Evolutionary conservation across 768 basidiomycete species (phyloP), one percentile per base, ranked within the genome.

Genomic region (Lentinula aciculospora): DNA sequence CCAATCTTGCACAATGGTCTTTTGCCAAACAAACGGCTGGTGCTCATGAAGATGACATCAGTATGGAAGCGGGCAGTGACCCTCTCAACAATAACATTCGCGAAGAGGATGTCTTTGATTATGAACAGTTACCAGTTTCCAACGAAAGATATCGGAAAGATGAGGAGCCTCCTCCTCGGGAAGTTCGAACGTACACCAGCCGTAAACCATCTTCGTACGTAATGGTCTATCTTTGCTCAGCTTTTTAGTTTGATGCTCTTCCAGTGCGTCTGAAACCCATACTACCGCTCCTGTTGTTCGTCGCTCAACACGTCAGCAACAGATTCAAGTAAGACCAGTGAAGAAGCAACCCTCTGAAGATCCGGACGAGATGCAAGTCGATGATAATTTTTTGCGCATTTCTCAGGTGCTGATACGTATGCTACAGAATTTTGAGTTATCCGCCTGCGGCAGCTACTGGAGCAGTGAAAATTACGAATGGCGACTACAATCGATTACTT

Each of bases 381-480:
- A 10, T 28, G 50, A 39, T 47, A 28, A 23, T 58, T 7, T 17
- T 47, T 50, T 9, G 12, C 28, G 21, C 10, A 12, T 8, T 37
- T n/a, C 13, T 19, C 25, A 9, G 19, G 39, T 21, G 19, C 12
- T 27, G 31, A 45, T 39, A 7, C 49, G 4, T 15, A 23, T 40
- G 3, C 28, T 59, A 4, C 59, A 94, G 92, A n/a, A 78, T 92
- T 25, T 67, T 93, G 47, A 81, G 87, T 27, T 94, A 89, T 68
- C 92, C 92, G 27, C 81, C 79, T 44, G 32, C 8, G 17, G 79
- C 79, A 17, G 78, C 81, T 3, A 79, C 82, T 15, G 89, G 91
- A 7, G 86, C 88, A 2, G 83, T 98, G 37, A 89, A 86, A 61
- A 81, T 99, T 64, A 94, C 88, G 13, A 79, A 81, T 39, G 86